A percentile compares a stretch with the other conserved stretches of the same genome.
These are phyloP conservation scores for Fusarium sp. DNA, from an alignment of 2,329 filamentous ascomycete species.

Conservation along the genomic window DNA sequence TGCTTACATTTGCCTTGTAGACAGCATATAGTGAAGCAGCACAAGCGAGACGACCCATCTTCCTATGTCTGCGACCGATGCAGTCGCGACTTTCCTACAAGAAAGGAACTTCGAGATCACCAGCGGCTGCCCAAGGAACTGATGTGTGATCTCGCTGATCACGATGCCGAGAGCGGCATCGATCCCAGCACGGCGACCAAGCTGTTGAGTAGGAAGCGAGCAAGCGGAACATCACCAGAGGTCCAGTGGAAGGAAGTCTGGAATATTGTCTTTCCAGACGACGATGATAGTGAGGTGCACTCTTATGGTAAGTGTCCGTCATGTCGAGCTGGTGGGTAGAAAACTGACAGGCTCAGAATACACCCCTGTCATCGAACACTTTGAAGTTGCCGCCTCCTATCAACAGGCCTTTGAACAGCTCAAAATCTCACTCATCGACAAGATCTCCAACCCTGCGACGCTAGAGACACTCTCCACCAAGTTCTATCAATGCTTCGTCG, in stretches of 20 bases:
- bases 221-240: slow-evolving; percentile 50
- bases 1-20: slow-evolving; percentile 35
- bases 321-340: accelerated
- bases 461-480: slow-evolving; percentile 52
- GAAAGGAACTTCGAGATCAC: slow-evolving; percentile 53
- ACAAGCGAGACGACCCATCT: slow-evolving; percentile 53
- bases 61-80: slow-evolving; percentile 54
- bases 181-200: slow-evolving; percentile 53
- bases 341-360: slow-evolving; percentile 45
- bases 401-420: slow-evolving; percentile 48
- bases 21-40: slow-evolving; percentile 56
- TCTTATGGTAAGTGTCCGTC: slow-evolving; percentile 39
- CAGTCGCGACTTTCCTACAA: slow-evolving; percentile 50
- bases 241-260: slow-evolving; percentile 55
- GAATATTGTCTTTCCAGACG: slow-evolving; percentile 55
- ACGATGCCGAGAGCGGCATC: slow-evolving; percentile 53
- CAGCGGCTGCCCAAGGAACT: slow-evolving; percentile 52
- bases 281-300: slow-evolving; percentile 48
- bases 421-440: slow-evolving; percentile 48
- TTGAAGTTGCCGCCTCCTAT: slow-evolving; percentile 50
- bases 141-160: slow-evolving; percentile 54
- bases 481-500: slow-evolving; percentile 54
- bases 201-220: slow-evolving; percentile 52
- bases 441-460: slow-evolving; percentile 50
- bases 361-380: slow-evolving; percentile 54